Conservation (phyloP, 2,329 filamentous ascomycete genomes). For the Stagonosporopsis tanaceti region DNA sequence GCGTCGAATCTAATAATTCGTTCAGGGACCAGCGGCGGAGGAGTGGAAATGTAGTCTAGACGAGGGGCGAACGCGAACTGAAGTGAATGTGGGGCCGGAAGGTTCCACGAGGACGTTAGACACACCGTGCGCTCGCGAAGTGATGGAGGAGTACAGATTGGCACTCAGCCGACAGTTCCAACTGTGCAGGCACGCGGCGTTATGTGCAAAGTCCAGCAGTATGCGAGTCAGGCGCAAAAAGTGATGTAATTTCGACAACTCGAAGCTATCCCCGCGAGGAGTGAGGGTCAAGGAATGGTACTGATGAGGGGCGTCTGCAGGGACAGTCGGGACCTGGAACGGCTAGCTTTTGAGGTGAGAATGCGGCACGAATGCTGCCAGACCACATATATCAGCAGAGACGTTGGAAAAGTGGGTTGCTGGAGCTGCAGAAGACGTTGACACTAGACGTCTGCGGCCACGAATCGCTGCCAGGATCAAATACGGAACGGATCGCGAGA, state of each 20-base stretch:
- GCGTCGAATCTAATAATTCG: conserved; percentile 52
- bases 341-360: conserved; percentile 1
- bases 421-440: conserved; percentile 16
- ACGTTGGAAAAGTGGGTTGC: conserved; percentile 17
- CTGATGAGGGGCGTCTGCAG: conserved; percentile 10
- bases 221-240: conserved; percentile 17
- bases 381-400: conserved; percentile 15
- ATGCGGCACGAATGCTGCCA: not conserved
- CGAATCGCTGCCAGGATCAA: conserved; percentile 13
- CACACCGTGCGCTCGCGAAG: conserved; percentile 25
- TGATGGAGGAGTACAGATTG: conserved; percentile 31
- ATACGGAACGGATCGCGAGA: conserved; percentile 18
- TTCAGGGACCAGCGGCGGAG: conserved; percentile 39
- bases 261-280: conserved; percentile 1
- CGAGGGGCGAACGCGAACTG: conserved; percentile 23
- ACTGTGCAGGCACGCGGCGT: conserved; percentile 17
- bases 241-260: conserved; percentile 17
- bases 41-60: conserved; percentile 20
- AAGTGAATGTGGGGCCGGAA: conserved; percentile 32
- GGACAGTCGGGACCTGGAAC: conserved; percentile 1
- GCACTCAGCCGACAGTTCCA: conserved; percentile 21
- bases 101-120: conserved; percentile 34
- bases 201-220: conserved; percentile 10
- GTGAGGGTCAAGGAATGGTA: conserved; percentile 8
- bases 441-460: conserved; percentile 17